A percentile compares a stretch with the other conserved stretches of the same genome.
Conservation (phyloP, 768 basidiomycete species). For the Crepidotus variabilis region DNA sequence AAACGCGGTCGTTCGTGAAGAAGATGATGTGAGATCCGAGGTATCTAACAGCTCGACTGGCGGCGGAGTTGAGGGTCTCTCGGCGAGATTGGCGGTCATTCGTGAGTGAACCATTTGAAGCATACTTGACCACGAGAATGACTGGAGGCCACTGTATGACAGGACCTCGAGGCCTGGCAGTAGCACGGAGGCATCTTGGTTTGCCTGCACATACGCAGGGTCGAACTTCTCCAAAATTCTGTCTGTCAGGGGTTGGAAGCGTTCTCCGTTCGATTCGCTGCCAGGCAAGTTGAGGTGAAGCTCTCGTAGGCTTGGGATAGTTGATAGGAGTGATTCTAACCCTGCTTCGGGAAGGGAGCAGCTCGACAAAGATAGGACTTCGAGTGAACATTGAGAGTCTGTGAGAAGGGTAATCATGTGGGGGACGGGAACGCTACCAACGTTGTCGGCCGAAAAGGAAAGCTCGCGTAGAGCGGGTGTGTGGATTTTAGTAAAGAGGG, state of each 20-base stretch:
- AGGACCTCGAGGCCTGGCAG: slow-evolving; percentile 3
- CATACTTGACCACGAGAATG: not conserved
- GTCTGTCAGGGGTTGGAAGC: slow-evolving; percentile 2
- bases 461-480: slow-evolving; percentile 11
- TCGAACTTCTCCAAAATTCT: slow-evolving; percentile 1
- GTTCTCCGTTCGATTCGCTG: not conserved
- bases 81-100: not conserved
- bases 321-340: slow-evolving; percentile 4
- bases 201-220: not conserved
- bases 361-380: slow-evolving; percentile 7
- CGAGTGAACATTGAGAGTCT: slow-evolving; percentile 11
- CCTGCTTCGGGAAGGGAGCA: slow-evolving; percentile 10
- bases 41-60: not conserved
- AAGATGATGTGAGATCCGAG: not conserved
- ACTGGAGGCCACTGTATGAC: not conserved
- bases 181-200: not conserved
- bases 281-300: slow-evolving; percentile 1
- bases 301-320: not conserved
- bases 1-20: not conserved
- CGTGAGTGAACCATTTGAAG: slow-evolving; percentile 5
- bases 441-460: slow-evolving; percentile 9
- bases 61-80: not conserved
- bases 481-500: slow-evolving; percentile 12
- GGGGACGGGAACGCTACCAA: not conserved
- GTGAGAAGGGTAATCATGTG: slow-evolving; percentile 10